phyloP scores from a whole-genome alignment of 768 basidiomycete species.

The Epithele typhae region DNA sequence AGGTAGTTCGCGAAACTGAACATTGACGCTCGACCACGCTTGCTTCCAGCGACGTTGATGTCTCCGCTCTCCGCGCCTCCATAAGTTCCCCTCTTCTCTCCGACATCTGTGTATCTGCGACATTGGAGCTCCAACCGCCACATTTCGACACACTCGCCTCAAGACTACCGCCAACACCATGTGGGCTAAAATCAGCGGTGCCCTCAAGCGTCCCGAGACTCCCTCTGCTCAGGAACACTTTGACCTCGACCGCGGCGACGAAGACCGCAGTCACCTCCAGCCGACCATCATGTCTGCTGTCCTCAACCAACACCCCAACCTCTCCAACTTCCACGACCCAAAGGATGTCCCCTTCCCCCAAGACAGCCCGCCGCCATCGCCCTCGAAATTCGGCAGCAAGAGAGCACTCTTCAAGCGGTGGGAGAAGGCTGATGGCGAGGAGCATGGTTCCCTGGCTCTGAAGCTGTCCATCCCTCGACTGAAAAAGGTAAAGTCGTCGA shows the following conservation, averaged over 20 bases:
- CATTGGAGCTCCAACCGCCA: background rate
- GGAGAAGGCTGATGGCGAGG: conserved; percentile 38
- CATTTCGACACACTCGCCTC: conserved; percentile 3
- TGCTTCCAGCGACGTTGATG: conserved; percentile 12
- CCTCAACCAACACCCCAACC: conserved; percentile 57
- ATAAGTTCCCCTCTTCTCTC: background rate
- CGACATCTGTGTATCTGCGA: background rate
- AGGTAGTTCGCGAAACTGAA: conserved; percentile 3
- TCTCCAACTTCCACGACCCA: conserved; percentile 48
- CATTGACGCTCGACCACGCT: conserved; percentile 9
- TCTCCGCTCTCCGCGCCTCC: background rate
- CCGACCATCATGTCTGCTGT: conserved; percentile 42
- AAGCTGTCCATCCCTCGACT: conserved; percentile 23
- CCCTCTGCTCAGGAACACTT: conserved; percentile 14
- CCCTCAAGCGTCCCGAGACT: conserved; percentile 40
- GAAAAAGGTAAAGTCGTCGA: conserved; percentile 48
- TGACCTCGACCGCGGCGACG: conserved; percentile 13
- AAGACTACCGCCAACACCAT: conserved; percentile 26
- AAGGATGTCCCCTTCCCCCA: conserved; percentile 28
- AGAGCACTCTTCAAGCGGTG: conserved; percentile 52
- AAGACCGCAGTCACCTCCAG: conserved; percentile 3
- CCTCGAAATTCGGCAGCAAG: conserved; percentile 43
- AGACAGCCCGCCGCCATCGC: conserved; percentile 43
- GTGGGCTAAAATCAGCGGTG: conserved; percentile 62
- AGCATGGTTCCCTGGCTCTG: conserved; percentile 35